These are phyloP conservation scores for Xylariaceae sp. DNA, from an alignment of 2,329 filamentous ascomycete genomes.

Conservation along the genomic window DNA sequence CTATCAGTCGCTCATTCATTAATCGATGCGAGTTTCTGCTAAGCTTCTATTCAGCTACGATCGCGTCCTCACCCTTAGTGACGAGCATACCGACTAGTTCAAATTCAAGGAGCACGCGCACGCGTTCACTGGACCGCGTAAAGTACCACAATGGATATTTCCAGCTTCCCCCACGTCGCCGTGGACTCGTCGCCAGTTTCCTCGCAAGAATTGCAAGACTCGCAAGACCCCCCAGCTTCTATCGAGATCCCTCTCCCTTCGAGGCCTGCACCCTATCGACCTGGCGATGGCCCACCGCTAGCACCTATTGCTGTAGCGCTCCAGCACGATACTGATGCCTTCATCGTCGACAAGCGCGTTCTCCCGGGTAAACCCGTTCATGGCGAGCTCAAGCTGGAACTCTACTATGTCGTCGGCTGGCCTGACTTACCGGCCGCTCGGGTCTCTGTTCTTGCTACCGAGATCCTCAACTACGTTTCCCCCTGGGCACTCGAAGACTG, in stretches of 20 bases:
- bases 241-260: conserved; percentile 33
- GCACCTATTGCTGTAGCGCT: conserved; percentile 45
- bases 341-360: conserved; percentile 50
- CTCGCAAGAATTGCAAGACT: conserved; percentile 18
- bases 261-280: conserved; percentile 36
- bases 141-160: neutral
- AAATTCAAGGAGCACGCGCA: conserved; percentile 2
- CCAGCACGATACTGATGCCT: conserved; percentile 48
- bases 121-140: conserved; percentile 1
- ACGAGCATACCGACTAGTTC: no score
- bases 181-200: neutral
- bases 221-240: conserved; percentile 4
- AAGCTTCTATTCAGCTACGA: no score
- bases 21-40: neutral
- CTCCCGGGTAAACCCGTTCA: conserved; percentile 34
- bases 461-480: conserved; percentile 55
- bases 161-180: no score
- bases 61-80: no score
- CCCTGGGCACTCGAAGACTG: conserved; percentile 52
- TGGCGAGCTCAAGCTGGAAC: conserved; percentile 34
- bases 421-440: conserved; percentile 46
- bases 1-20: neutral
- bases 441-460: conserved; percentile 41
- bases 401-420: conserved; percentile 53
- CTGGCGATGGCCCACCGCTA: conserved; percentile 44